Conservation (phyloP, 1,284 basidiomycete genomes). For the Tranzscheliella williamsii region DNA sequence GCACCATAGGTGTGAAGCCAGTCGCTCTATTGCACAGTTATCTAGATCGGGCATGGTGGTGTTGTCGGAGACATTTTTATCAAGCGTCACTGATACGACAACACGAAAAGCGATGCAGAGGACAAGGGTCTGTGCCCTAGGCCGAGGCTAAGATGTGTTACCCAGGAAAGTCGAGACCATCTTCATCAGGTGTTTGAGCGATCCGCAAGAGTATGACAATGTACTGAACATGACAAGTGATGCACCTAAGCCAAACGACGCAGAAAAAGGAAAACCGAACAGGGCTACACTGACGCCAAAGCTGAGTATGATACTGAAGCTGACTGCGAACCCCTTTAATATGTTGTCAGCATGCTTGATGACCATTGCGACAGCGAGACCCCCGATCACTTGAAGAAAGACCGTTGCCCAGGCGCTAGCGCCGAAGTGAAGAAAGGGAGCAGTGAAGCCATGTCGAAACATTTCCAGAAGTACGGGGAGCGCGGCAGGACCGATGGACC, state of each 20-base stretch:
- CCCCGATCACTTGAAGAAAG: slow-evolving; percentile 82
- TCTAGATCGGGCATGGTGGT: no score
- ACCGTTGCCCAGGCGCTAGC: slow-evolving; percentile 90
- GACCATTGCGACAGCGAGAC: slow-evolving; percentile 78
- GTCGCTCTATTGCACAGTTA: no score
- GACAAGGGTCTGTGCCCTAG: no score
- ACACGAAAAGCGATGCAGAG: no score
- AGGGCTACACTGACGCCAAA: slow-evolving; percentile 85
- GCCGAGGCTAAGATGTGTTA: no score
- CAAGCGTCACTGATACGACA: no score
- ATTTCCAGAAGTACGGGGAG: slow-evolving; percentile 74
- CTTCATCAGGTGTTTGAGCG: slow-evolving; percentile 8
- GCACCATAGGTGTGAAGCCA: no score
- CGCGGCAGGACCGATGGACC: slow-evolving; percentile 87
- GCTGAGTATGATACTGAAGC: slow-evolving; percentile 86
- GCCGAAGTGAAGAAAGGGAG: slow-evolving; percentile 67
- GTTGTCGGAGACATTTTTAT: no score
- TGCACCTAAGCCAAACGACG: slow-evolving; percentile 80
- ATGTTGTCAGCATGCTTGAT: slow-evolving; percentile 66
- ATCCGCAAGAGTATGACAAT: slow-evolving; percentile 70
- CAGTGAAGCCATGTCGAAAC: slow-evolving; percentile 38
- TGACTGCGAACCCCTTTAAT: slow-evolving; percentile 78
- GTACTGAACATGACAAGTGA: slow-evolving; percentile 81
- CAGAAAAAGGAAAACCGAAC: slow-evolving; percentile 83
- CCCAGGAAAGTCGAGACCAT: no score